phyloP scores from a whole-genome alignment of 495 filamentous ascomycete species.

The Parathielavia appendiculata region DNA sequence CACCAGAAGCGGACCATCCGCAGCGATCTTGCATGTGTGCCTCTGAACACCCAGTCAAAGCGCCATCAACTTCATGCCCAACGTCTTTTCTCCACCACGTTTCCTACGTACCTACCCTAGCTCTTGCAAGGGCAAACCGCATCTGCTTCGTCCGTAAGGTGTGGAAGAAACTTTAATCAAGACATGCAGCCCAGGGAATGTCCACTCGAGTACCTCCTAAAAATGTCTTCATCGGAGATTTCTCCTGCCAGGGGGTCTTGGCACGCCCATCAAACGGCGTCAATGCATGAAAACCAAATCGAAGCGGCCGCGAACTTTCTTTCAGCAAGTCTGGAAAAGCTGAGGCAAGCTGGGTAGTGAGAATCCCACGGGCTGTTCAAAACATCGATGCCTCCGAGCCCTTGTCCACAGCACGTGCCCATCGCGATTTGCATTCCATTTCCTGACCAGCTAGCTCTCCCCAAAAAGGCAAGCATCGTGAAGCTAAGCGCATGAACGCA shows the following conservation, averaged over 20 bases:
- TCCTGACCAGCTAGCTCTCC: not conserved
- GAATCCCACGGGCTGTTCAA: not conserved
- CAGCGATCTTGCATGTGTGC: too few relatives aligned
- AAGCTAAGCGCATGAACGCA: constrained; percentile 33
- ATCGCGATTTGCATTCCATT: not conserved
- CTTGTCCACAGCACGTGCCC: not conserved
- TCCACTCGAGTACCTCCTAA: not conserved
- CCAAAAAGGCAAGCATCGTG: not conserved
- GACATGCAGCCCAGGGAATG: not conserved
- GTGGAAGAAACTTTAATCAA: too few relatives aligned
- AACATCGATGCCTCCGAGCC: not conserved
- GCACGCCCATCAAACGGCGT: constrained; percentile 2
- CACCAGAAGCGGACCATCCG: not conserved
- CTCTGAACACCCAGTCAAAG: constrained; percentile 11
- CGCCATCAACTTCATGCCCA: not conserved
- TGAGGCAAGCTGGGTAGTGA: not conserved
- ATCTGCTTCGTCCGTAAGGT: too few relatives aligned
- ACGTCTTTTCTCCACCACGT: not conserved
- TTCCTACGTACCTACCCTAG: not conserved
- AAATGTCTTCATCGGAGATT: constrained; percentile 8
- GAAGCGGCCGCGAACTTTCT: constrained; percentile 8
- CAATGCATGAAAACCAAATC: constrained; percentile 12
- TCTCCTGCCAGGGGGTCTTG: constrained; percentile 10
- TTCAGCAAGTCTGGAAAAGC: not conserved
- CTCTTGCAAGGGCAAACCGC: too few relatives aligned